Evolutionary conservation across 208 protist genomes (phyloP).

Genomic region (Entamoeba invadens): DNA sequence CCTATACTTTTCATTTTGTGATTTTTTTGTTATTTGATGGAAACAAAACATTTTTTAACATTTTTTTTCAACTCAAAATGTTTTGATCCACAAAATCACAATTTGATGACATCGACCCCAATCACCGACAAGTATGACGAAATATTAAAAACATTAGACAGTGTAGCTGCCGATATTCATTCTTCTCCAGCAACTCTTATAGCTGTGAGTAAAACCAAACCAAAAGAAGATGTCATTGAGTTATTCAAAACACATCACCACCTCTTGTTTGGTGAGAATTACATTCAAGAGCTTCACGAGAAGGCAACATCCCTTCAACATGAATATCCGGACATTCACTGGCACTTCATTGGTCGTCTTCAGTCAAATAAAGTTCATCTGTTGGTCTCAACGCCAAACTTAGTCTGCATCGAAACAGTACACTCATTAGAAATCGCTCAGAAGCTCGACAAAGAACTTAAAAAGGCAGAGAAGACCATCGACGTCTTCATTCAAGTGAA

Average conservation of each 20-base stretch:
- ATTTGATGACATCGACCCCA: no score
- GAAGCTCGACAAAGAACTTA: slow-evolving; percentile 53
- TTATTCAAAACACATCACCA: slow-evolving; percentile 43
- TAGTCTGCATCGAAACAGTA: slow-evolving; percentile 66
- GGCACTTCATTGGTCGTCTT: slow-evolving; percentile 87
- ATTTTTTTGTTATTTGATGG: no score
- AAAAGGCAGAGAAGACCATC: slow-evolving; percentile 25
- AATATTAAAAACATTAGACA: no score
- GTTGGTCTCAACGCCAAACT: slow-evolving; percentile 49
- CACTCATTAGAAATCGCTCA: slow-evolving; percentile 64
- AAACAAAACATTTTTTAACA: no score
- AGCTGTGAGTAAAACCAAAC: slow-evolving; percentile 54
- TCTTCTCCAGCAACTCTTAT: slow-evolving; percentile 35
- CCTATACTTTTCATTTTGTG: no score
- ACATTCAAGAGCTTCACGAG: slow-evolving; percentile 71
- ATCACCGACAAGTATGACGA: no score
- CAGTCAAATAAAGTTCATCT: slow-evolving; percentile 82
- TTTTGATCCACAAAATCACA: no score
- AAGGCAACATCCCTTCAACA: slow-evolving; percentile 45
- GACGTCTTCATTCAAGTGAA: slow-evolving; percentile 74
- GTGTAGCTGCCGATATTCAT: no score
- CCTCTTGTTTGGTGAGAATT: slow-evolving; percentile 78
- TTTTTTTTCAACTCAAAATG: no score
- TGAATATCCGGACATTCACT: slow-evolving; percentile 61
- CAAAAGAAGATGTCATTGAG: slow-evolving; percentile 25